Base-by-base conservation (phyloP, 106 monocot species). In the Iris macrosiphon region DNA sequence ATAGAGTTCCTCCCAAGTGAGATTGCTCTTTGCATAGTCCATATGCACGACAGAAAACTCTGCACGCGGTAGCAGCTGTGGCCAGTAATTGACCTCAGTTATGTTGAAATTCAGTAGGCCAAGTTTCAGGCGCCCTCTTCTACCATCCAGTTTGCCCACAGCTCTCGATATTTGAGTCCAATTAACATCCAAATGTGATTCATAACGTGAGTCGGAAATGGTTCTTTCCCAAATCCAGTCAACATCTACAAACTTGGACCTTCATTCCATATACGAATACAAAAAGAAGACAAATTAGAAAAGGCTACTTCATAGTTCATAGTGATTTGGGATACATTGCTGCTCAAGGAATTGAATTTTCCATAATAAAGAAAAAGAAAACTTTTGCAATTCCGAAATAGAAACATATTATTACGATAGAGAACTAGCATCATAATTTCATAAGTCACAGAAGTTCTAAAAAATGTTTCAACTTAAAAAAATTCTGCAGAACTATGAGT, bases 1-100 rank as follows among this genome's bases (percentile, higher is more conserved):
- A 60, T 73, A 79, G 0, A 79, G 46, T 32, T 15, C 34, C 12
- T 73, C 73, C 79, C 79, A 79, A 31, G 63, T 68, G 26, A 79
- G 31, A 21, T 46, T 63, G 6, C 27, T 52, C 15, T 47, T 15
- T 3, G 73, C 73, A 52, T 53, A 46, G 8, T 73, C 33, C 6
- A 79, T 39, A 24, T 55, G 19, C 22, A 79, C 20, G 16, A 37
- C 34, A 2, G 34, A 51, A 45, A 35, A 20, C 19, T 73, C 44
- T 11, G 68, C 44, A 40, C 14, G 23, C 21, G 79, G 62, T 5
- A 73, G 25, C 8, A 69, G 28, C 11, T 79, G 67, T 27, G 53
- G 57, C 79, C 72, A 79, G n/a, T 64, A 7, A 43, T 63, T 63
- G 3, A 69, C 33, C 68, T 79, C 79, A 24, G 64, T 53, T 15